These are phyloP conservation scores for Lecanoromycetidae sp. DNA, from an alignment of 2,329 filamentous ascomycete genomes.

Conservation along the genomic window DNA sequence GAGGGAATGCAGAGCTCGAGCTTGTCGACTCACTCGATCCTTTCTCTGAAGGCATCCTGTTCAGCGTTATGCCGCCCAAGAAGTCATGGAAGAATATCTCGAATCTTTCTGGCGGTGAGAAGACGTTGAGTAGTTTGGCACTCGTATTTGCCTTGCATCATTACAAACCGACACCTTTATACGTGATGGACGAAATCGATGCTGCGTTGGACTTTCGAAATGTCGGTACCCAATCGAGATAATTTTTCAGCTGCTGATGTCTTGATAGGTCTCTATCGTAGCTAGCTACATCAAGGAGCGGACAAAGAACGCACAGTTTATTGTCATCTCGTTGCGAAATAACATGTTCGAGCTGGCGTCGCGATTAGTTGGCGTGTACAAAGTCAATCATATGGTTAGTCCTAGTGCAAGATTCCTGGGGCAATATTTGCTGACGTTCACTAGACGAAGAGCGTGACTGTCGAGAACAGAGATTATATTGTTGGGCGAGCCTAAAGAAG, in stretches of 20 bases:
- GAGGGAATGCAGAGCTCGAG: constrained; percentile 93
- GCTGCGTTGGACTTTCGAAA: constrained; percentile 96
- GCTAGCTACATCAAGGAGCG: constrained; percentile 98
- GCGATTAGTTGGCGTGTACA: constrained; percentile 91
- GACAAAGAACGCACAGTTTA: constrained; percentile 98
- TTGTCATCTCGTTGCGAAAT: constrained; percentile 93
- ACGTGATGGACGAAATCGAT: constrained; percentile 99
- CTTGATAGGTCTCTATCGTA: constrained; percentile 73
- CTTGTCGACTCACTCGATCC: constrained; percentile 92
- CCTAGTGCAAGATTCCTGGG: background rate
- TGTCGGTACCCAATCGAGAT: constrained; percentile 44
- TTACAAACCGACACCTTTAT: constrained; percentile 92
- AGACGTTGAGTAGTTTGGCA: constrained; percentile 85
- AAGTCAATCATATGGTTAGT: constrained; percentile 87
- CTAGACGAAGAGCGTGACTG: constrained; percentile 73
- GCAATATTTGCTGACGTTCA: constrained; percentile 9
- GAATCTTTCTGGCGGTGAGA: constrained; percentile 91
- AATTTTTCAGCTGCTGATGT: background rate
- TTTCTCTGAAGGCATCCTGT: constrained; percentile 91
- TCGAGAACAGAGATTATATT: constrained; percentile 74
- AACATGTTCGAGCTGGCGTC: constrained; percentile 99
- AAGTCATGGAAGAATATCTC: constrained; percentile 99
- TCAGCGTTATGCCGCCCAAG: constrained; percentile 98
- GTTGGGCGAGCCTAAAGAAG: constrained; percentile 15
- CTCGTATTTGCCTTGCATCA: constrained; percentile 97